Evolutionary conservation across 176 grass and related monocot species (phyloP).

Genomic region (Bromus sterilis): DNA sequence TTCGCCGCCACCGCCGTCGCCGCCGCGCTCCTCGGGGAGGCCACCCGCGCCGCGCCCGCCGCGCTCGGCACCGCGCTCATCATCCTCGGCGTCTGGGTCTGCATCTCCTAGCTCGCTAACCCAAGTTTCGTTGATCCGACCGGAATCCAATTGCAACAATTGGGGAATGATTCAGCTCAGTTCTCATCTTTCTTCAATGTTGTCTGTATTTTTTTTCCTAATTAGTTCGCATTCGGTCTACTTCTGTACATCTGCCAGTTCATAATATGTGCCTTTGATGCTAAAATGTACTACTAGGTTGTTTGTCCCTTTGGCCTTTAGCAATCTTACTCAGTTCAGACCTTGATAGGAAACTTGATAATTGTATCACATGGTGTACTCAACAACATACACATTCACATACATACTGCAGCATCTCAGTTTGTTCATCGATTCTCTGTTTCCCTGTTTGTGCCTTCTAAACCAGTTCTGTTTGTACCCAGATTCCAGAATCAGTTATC

Average conservation of each 20-base stretch:
- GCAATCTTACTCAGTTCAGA: not conserved
- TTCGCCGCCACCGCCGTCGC: conserved; percentile 72
- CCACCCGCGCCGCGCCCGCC: conserved; percentile 28
- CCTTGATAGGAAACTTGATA: not conserved
- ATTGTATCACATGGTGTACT: not conserved
- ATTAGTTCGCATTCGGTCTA: not conserved
- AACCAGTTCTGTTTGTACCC: too few species aligned
- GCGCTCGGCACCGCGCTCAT: conserved; percentile 64
- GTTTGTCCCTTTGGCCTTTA: not conserved
- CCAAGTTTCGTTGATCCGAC: too few species aligned
- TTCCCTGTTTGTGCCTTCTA: too few species aligned
- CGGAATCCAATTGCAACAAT: too few species aligned
- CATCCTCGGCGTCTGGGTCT: conserved; percentile 71
- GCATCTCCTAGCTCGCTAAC: conserved; percentile 41
- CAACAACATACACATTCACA: too few species aligned
- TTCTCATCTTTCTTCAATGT: not conserved
- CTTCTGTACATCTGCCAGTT: not conserved
- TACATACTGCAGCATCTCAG: too few species aligned
- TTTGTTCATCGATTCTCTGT: too few species aligned
- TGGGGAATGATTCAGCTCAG: too few species aligned
- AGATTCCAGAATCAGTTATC: too few species aligned
- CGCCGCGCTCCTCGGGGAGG: conserved; percentile 56
- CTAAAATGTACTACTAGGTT: not conserved
- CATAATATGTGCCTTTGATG: not conserved
- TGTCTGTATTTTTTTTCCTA: not conserved